These are phyloP conservation scores for Clonostachys sp. DNA, from an alignment of 2,329 filamentous ascomycete genomes.

Conservation along the genomic window DNA sequence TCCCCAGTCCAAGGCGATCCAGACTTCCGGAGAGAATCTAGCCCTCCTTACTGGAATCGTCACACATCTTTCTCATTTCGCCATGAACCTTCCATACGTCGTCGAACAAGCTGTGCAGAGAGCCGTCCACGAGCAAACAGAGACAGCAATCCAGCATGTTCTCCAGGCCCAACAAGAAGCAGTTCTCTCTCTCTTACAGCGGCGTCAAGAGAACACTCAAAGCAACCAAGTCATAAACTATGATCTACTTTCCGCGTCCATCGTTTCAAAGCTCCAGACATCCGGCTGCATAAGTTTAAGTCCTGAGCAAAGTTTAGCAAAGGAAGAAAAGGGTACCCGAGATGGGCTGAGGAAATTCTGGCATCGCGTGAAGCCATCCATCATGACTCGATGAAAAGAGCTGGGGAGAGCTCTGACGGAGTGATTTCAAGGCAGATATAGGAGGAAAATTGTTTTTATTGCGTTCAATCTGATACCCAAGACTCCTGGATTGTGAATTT, in stretches of 20 bases:
- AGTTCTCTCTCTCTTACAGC: conserved; percentile 7
- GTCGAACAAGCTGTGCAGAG: conserved; percentile 14
- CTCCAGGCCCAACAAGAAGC: conserved; percentile 12
- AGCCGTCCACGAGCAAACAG: conserved; percentile 11
- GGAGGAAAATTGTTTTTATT: too few relatives aligned
- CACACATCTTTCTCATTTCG: conserved; percentile 14
- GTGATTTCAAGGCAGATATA: too few relatives aligned
- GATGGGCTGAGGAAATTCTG: not conserved
- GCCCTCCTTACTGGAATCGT: conserved; percentile 8
- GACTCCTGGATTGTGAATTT: too few relatives aligned
- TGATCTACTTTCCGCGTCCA: not conserved
- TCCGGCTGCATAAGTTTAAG: not conserved
- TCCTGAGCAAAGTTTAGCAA: too few relatives aligned
- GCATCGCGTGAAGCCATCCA: too few relatives aligned
- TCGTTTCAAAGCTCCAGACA: not conserved
- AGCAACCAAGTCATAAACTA: not conserved
- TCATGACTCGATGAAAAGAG: too few relatives aligned
- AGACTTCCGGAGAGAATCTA: conserved; percentile 11
- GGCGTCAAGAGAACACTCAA: not conserved
- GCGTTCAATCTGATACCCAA: too few relatives aligned
- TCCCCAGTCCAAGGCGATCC: conserved; percentile 8
- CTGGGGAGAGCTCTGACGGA: too few relatives aligned
- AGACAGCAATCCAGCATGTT: conserved; percentile 10
- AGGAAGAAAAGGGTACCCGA: not conserved
- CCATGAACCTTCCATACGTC: conserved; percentile 14